Base-by-base conservation (phyloP, 129 eudicot genomes). In the Ambrosia artemisiifolia region DNA sequence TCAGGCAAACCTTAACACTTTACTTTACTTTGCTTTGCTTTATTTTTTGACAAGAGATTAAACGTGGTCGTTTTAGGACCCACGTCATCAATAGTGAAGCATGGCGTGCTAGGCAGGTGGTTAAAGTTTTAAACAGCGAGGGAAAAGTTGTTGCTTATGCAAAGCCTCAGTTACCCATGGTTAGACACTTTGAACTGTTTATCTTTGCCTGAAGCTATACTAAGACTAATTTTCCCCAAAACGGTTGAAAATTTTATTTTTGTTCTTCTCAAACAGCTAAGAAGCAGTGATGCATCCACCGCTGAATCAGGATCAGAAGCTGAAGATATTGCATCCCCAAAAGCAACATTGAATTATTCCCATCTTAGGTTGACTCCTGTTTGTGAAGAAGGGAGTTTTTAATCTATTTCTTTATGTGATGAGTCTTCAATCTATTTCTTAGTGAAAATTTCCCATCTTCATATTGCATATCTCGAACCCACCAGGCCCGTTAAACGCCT, bases 271-370 rank as follows among this genome's bases (percentile, higher is more conserved):
- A 67, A 74, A 57, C 83, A 87, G 95, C 49, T 89, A 64, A 92
- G 87, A 85, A 85, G 96, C 44, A 92, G 98, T 75, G 98, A 92
- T 55, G 87, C 98, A 32, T 92, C 97, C 60, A 87, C 98, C 74
- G 96, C 95, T 1, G 96, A 92, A 69, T 92, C 98, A 46, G 98
- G 98, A 19, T 92, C 98, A 75, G 98, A 92, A 83, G 98, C 98
- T 85, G 98, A 92, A 85, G 98, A 92, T 67, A 89, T 92, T 67
- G 89, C 90, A 65, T 92, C 96, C 34, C 98, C 98, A 19, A 89
- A 92, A 80, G 87, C 90, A 47, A 44, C 63, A 48, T 79, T 83
- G 76, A 89, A 63, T 75, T 92, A 81, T 72, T 81, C 98, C 24
- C 96, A 87, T 55, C 91, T 92, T 78, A 81, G 87, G 63, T 81